phyloP scores from a whole-genome alignment of 352 stramenopile species.

The Phytophthora colocasiae region DNA sequence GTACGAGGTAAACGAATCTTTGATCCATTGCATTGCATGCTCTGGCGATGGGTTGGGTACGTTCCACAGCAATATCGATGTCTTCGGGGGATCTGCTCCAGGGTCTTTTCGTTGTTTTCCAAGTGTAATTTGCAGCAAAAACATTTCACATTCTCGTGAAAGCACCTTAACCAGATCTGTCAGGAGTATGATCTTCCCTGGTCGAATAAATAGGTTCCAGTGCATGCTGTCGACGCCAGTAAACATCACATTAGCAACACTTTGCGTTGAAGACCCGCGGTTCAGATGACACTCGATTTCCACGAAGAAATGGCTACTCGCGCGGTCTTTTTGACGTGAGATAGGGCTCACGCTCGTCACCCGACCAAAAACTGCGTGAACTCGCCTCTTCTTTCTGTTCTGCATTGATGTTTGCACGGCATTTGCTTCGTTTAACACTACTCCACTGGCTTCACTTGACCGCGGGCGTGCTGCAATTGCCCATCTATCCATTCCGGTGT shows the following conservation, averaged over 20 bases:
- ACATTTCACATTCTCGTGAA: slow-evolving; percentile 63
- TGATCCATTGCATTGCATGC: slow-evolving; percentile 8
- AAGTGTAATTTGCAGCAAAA: slow-evolving; percentile 62
- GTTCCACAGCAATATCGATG: slow-evolving; percentile 42
- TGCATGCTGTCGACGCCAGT: slow-evolving; percentile 37
- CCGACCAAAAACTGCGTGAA: slow-evolving; percentile 55
- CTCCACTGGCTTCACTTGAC: background rate
- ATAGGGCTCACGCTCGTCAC: slow-evolving; percentile 66
- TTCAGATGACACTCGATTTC: slow-evolving; percentile 52
- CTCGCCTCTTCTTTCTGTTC: slow-evolving; percentile 40
- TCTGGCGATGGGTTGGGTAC: background rate
- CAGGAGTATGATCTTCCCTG: slow-evolving; percentile 49
- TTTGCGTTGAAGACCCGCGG: slow-evolving; percentile 19
- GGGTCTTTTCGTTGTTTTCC: background rate
- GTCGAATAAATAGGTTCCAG: slow-evolving; percentile 60
- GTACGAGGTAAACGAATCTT: slow-evolving; percentile 9
- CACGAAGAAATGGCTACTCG: slow-evolving; percentile 66
- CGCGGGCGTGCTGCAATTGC: slow-evolving; percentile 4
- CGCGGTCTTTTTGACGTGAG: slow-evolving; percentile 44
- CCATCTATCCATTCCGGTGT: slow-evolving; percentile 40
- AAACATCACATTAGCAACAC: slow-evolving; percentile 63
- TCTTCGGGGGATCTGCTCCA: slow-evolving; percentile 8
- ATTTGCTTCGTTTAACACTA: background rate
- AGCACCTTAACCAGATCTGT: slow-evolving; percentile 75
- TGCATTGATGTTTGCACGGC: slow-evolving; percentile 9